Conservation (phyloP, 208 protist species). For the Wallacemonas sp. region DNA sequence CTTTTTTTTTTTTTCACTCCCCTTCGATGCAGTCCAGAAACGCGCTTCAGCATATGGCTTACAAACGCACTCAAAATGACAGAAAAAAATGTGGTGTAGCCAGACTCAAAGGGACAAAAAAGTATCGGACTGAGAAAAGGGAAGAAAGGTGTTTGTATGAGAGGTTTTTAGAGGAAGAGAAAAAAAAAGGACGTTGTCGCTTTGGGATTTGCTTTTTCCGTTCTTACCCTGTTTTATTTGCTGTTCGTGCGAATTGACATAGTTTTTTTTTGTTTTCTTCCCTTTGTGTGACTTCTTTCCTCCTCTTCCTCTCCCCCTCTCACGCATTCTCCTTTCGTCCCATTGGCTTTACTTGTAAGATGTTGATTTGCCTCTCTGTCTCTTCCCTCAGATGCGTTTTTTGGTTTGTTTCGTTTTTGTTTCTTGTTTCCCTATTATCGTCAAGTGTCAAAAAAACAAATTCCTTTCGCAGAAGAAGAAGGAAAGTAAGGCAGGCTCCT, state of each 20-base stretch:
- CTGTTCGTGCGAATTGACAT: too few species aligned
- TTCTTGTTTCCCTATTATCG: background rate
- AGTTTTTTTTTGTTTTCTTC: conserved; percentile 8
- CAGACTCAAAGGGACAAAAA: too few species aligned
- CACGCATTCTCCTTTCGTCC: background rate
- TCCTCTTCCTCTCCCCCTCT: background rate
- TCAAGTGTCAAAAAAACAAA: background rate
- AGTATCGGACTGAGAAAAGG: too few species aligned
- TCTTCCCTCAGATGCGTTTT: background rate
- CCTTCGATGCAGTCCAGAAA: background rate
- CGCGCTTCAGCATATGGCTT: background rate
- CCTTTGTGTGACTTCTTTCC: background rate
- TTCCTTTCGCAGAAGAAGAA: background rate
- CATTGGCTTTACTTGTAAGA: too few species aligned
- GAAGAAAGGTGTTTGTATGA: background rate
- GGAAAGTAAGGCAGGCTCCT: background rate
- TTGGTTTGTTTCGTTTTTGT: too few species aligned
- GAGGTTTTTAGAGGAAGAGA: background rate
- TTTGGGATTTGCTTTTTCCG: too few species aligned
- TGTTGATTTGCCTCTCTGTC: too few species aligned
- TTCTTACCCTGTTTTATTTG: too few species aligned
- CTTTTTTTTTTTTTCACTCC: conserved; percentile 3
- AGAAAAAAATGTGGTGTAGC: too few species aligned
- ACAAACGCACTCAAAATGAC: background rate
- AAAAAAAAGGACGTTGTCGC: too few species aligned